phyloP scores from a whole-genome alignment of 306 rosid species.

The Cucumis sativus region Cucumber_9930_V3 NC_026655.2:28191001-28191500 shows the following conservation, averaged over 20 bases:
- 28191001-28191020: too few species aligned
- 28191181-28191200: too few species aligned
- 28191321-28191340: constrained; percentile 78
- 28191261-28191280: constrained; percentile 91
- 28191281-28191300: constrained; percentile 82
- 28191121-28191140: too few species aligned
- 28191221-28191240: too few species aligned
- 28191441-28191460: constrained; percentile 82
- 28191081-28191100: too few species aligned
- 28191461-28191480: constrained; percentile 97
- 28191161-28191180: too few species aligned
- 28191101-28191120: too few species aligned
- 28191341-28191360: constrained; percentile 91
- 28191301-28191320: constrained; percentile 95
- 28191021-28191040: too few species aligned
- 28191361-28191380: constrained; percentile 94
- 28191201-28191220: too few species aligned
- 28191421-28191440: constrained; percentile 92
- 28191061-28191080: too few species aligned
- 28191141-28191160: too few species aligned
- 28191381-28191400: constrained; percentile 97
- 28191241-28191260: constrained; percentile 40
- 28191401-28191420: constrained; percentile 99
- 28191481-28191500: constrained; percentile 99
- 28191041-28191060: too few species aligned